phyloP scores from a whole-genome alignment of 495 filamentous ascomycete genomes.

The Talaromyces stipitatus region DNA sequence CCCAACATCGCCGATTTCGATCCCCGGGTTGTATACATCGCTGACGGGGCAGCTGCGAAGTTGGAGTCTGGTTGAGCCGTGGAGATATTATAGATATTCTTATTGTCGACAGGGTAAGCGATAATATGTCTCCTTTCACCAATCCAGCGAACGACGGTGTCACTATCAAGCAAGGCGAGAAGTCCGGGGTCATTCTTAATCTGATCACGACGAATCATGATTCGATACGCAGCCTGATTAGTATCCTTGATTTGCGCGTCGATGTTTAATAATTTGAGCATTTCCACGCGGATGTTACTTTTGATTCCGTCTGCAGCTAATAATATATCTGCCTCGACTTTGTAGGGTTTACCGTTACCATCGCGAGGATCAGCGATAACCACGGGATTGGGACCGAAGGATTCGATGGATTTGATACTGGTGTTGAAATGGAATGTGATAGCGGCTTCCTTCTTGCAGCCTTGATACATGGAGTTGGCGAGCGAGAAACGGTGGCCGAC shows the following conservation, averaged over 20 bases:
- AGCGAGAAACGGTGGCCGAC: constrained; percentile 69
- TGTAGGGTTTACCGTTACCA: constrained; percentile 39
- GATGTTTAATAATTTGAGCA: constrained; percentile 50
- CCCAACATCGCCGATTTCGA: constrained; percentile 60
- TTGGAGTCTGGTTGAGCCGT: constrained; percentile 67
- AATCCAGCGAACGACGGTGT: constrained; percentile 70
- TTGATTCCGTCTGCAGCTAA: constrained; percentile 72
- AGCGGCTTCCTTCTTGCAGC: constrained; percentile 51
- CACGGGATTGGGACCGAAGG: constrained; percentile 45
- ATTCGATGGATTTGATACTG: constrained; percentile 42
- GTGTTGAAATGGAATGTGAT: constrained; percentile 67
- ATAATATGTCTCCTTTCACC: constrained; percentile 74
- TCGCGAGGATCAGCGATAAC: constrained; percentile 52
- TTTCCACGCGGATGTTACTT: constrained; percentile 49
- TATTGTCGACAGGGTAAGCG: constrained; percentile 67
- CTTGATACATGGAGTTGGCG: constrained; percentile 60
- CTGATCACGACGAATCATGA: constrained; percentile 65
- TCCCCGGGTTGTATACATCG: constrained; percentile 69
- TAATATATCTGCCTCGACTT: constrained; percentile 58
- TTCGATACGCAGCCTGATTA: constrained; percentile 74
- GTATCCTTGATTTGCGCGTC: constrained; percentile 58
- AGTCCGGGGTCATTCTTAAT: constrained; percentile 62
- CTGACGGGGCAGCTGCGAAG: constrained; percentile 63
- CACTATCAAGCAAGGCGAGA: constrained; percentile 55
- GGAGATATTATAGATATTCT: constrained; percentile 73